These are phyloP conservation scores for Globisporangium acanthophoron DNA, from an alignment of 352 stramenopile genomes.

Conservation along the genomic window DNA sequence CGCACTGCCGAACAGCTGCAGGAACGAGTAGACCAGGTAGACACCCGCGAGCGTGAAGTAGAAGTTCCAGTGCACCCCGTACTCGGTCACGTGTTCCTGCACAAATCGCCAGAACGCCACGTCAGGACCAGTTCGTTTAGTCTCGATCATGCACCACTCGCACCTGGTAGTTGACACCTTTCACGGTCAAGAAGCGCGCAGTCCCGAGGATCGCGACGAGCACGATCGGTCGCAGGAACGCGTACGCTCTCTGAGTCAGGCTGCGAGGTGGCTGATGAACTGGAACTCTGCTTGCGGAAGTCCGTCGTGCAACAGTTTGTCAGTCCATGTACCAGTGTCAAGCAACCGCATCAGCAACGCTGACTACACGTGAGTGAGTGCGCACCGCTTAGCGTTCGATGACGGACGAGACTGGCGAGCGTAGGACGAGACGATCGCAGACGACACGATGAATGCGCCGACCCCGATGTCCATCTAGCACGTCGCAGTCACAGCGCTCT, in stretches of 20 bases:
- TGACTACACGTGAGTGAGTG: background rate
- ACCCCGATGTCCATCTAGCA: conserved; percentile 96
- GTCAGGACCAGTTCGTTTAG: too few species aligned
- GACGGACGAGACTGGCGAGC: conserved; percentile 41
- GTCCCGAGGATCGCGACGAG: conserved; percentile 65
- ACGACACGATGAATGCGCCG: conserved; percentile 92
- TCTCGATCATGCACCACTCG: background rate
- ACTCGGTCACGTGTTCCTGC: conserved; percentile 96
- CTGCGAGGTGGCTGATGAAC: background rate
- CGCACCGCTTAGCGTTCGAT: conserved; percentile 18
- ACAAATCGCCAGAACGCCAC: background rate
- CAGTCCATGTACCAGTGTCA: background rate
- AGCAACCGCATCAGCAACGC: background rate
- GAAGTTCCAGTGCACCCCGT: conserved; percentile 99
- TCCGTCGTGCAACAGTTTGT: background rate
- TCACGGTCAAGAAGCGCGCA: conserved; percentile 71
- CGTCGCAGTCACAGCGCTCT: background rate
- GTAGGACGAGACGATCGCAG: conserved; percentile 66
- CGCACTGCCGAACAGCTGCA: conserved; percentile 47
- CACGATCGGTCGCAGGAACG: conserved; percentile 63
- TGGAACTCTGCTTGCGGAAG: background rate
- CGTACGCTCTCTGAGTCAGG: conserved; percentile 25
- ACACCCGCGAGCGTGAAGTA: conserved; percentile 95
- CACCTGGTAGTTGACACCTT: conserved; percentile 85
- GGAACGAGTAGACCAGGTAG: conserved; percentile 60